These are phyloP conservation scores for Mycocentrospora acerina DNA, from an alignment of 2,329 filamentous ascomycete species.

Conservation along the genomic window DNA sequence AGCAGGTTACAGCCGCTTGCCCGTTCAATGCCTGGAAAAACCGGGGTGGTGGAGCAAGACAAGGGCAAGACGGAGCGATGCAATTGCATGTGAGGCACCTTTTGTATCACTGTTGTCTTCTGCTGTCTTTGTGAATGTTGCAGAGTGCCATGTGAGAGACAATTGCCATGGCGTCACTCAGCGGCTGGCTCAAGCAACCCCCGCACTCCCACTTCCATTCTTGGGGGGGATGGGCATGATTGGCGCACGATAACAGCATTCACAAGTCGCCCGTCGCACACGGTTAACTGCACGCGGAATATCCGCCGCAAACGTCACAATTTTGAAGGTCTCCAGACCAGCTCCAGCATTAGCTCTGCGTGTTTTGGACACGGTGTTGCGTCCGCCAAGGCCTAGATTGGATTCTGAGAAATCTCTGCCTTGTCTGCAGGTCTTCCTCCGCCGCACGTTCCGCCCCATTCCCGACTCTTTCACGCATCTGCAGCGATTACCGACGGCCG, in stretches of 20 bases:
- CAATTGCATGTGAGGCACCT: too few relatives aligned
- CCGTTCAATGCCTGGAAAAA: constrained; percentile 31
- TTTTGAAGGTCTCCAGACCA: constrained; percentile 28
- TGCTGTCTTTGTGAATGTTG: background rate
- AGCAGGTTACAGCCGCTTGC: constrained; percentile 19
- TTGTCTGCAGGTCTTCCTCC: constrained; percentile 16
- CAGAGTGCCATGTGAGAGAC: background rate
- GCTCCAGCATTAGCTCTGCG: constrained; percentile 7
- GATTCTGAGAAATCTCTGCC: constrained; percentile 15
- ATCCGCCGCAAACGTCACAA: constrained; percentile 11
- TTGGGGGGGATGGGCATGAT: constrained; percentile 6
- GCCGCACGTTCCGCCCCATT: constrained; percentile 23
- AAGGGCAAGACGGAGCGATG: too few relatives aligned
- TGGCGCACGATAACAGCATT: constrained; percentile 12
- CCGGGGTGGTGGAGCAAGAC: constrained; percentile 5
- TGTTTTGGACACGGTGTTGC: constrained; percentile 6
- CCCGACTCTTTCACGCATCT: constrained; percentile 23
- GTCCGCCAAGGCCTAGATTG: constrained; percentile 13
- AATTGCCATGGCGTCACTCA: too few relatives aligned
- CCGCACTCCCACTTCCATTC: background rate
- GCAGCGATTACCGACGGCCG: constrained; percentile 29
- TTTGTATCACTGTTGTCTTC: too few relatives aligned
- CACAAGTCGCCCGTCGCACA: constrained; percentile 13
- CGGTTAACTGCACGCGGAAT: constrained; percentile 20
- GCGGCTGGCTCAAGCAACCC: constrained; percentile 1